A percentile compares a stretch with the other conserved stretches of the same genome.
phyloP scores from a whole-genome alignment of 2,329 filamentous ascomycete genomes.

The Aspergillus eucalypticola region DNA sequence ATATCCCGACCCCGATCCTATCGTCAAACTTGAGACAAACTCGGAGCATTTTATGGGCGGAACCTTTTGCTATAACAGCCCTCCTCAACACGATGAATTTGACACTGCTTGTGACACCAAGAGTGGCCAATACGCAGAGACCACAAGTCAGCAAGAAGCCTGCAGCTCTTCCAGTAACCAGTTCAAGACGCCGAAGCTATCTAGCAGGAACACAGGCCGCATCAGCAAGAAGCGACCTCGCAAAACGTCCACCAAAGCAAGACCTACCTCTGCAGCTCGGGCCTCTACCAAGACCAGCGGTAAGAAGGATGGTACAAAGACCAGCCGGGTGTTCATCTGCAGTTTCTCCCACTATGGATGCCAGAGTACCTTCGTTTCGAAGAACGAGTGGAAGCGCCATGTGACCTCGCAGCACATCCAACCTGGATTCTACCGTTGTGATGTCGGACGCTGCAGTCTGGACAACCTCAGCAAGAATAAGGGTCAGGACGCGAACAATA shows the following conservation, averaged over 20 bases:
- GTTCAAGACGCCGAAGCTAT: background rate
- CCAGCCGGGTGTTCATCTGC: slow-evolving; percentile 61
- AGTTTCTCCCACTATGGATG: slow-evolving; percentile 80
- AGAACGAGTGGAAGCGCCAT: slow-evolving; percentile 97
- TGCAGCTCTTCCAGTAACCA: background rate
- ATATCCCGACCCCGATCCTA: slow-evolving; percentile 25
- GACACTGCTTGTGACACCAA: background rate
- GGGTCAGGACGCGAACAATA: background rate
- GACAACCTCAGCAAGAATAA: slow-evolving; percentile 15
- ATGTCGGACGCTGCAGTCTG: slow-evolving; percentile 58
- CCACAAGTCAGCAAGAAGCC: background rate
- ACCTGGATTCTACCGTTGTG: slow-evolving; percentile 73
- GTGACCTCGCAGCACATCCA: slow-evolving; percentile 77
- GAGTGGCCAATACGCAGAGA: background rate
- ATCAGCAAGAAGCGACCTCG: slow-evolving; percentile 3
- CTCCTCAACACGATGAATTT: background rate
- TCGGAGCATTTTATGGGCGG: background rate
- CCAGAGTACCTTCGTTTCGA: slow-evolving; percentile 68
- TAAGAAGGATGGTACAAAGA: slow-evolving; percentile 6
- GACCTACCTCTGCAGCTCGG: slow-evolving; percentile 10
- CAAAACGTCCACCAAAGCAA: slow-evolving; percentile 11
- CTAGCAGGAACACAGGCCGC: background rate
- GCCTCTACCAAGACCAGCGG: slow-evolving; percentile 9
- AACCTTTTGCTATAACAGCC: background rate
- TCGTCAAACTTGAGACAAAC: slow-evolving; percentile 16